Base-by-base conservation (phyloP, 306 rosid genomes). In the Amphicarpaea edgeworthii region DNA sequence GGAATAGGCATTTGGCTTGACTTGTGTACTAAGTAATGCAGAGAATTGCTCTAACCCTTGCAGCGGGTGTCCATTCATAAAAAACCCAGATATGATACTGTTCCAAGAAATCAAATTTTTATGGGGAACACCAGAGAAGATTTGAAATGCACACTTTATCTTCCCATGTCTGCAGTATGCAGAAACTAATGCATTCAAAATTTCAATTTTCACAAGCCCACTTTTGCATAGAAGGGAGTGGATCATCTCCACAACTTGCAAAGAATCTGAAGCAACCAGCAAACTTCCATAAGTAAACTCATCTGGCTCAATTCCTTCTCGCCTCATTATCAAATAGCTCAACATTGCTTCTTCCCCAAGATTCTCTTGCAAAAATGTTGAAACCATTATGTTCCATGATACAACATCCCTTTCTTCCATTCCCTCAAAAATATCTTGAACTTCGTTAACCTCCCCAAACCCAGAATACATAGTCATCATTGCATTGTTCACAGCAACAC, bases 21-120 rank as follows among this genome's bases (percentile, higher is more conserved):
- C 79, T 34, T 88, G 83, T 38, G 95, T 82, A 64, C 64, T 45
- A 70, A 90, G 46, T 58, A 89, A 78, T 55, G 73, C 46, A 28
- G 81, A 83, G 68, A 89, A 90, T 69, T 82, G 84, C 46, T 82
- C 85, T 16, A 93, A 83, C 21, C 88, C 96, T 79, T 86, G 73
- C 67, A 78, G 49, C 7, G 84, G 87, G 49, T 28, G 47, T 81
- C 96, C 95, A 72, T 81, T 87, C 59, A 75, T 49, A 58, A 87
- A 24, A 72, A 85, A 90, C 53, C 95, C 95, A 63, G 89, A 88
- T 55, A 93, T 82, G 24, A 87, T 75, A 45, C 90, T 61, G 57
- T 93, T 93, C 95, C 95, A 93, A 4, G 98, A 89, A 72, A 89
- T 82, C 80, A 90, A 70, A 72, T 72, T 90, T 85, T 83, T 86